These are phyloP conservation scores for Dentipellis fragilis DNA, from an alignment of 768 basidiomycete genomes.

Conservation along the genomic window DNA sequence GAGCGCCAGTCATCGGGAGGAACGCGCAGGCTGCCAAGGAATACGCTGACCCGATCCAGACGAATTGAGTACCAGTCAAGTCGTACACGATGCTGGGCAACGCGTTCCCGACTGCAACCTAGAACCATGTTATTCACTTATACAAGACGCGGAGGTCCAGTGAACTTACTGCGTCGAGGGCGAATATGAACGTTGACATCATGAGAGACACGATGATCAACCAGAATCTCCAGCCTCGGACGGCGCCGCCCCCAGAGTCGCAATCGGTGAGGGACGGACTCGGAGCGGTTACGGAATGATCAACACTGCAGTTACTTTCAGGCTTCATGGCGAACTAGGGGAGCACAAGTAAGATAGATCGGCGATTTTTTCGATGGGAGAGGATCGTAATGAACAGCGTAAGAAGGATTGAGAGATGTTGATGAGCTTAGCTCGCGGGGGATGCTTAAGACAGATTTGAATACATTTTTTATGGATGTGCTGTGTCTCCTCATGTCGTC, in stretches of 20 bases:
- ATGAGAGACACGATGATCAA: neutral
- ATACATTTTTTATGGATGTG: too few relatives aligned
- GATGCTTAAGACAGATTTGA: too few relatives aligned
- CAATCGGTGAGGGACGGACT: slow-evolving; percentile 25
- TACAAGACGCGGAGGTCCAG: neutral
- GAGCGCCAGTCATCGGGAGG: slow-evolving; percentile 13
- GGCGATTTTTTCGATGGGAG: too few relatives aligned
- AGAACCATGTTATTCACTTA: neutral
- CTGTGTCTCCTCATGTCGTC: too few relatives aligned
- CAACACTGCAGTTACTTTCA: too few relatives aligned
- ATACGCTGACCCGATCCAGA: slow-evolving; percentile 14
- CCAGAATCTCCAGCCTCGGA: neutral
- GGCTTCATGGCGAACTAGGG: too few relatives aligned
- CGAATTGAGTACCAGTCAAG: slow-evolving; percentile 13
- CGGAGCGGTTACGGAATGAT: too few relatives aligned
- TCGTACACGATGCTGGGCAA: slow-evolving; percentile 19
- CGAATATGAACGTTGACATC: neutral
- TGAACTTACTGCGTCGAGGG: neutral
- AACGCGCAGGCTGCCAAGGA: slow-evolving; percentile 14
- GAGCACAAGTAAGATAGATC: too few relatives aligned
- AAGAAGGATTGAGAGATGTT: too few relatives aligned
- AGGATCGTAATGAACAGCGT: too few relatives aligned
- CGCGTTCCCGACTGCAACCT: slow-evolving; percentile 14
- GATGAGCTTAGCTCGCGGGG: too few relatives aligned
- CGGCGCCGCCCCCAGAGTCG: neutral